Conservation (phyloP, 352 stramenopile species). For the Pythium periplocum region DNA sequence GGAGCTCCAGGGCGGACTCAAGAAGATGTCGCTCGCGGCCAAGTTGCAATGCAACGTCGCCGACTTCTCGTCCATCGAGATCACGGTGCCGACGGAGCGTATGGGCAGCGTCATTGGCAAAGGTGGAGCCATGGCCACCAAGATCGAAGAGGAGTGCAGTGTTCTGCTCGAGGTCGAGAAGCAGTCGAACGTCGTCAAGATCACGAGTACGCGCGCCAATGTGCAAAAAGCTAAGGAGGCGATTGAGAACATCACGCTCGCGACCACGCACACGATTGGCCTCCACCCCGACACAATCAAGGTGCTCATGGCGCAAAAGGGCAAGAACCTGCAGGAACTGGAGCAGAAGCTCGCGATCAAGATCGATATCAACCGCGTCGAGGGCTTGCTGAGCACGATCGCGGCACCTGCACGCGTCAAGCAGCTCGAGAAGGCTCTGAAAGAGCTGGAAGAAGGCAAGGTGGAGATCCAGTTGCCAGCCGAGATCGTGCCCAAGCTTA, state of each 20-base stretch:
- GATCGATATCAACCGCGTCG: constrained; percentile 61
- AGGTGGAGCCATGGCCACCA: constrained; percentile 43
- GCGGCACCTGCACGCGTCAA: constrained; percentile 47
- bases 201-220: constrained; percentile 50
- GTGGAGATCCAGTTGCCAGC: constrained; percentile 56
- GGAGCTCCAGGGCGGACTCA: constrained; percentile 39
- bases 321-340: constrained; percentile 64
- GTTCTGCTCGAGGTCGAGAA: constrained; percentile 62
- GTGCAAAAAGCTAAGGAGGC: constrained; percentile 28
- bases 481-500: constrained; percentile 77
- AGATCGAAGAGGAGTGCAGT: constrained; percentile 52
- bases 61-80: constrained; percentile 46
- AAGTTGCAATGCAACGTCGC: constrained; percentile 22
- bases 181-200: constrained; percentile 44
- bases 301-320: constrained; percentile 70
- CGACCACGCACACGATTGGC: constrained; percentile 57
- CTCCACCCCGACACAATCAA: constrained; percentile 76
- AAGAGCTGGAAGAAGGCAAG: constrained; percentile 46
- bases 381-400: constrained; percentile 56
- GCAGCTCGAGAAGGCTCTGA: constrained; percentile 46
- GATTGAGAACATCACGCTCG: constrained; percentile 70
- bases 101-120: constrained; percentile 71
- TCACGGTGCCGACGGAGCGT: constrained; percentile 49
- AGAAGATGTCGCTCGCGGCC: constrained; percentile 47
- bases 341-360: constrained; percentile 53